Conservation (phyloP, 257 asterid genomes). For the Cinchona pubescens region DNA sequence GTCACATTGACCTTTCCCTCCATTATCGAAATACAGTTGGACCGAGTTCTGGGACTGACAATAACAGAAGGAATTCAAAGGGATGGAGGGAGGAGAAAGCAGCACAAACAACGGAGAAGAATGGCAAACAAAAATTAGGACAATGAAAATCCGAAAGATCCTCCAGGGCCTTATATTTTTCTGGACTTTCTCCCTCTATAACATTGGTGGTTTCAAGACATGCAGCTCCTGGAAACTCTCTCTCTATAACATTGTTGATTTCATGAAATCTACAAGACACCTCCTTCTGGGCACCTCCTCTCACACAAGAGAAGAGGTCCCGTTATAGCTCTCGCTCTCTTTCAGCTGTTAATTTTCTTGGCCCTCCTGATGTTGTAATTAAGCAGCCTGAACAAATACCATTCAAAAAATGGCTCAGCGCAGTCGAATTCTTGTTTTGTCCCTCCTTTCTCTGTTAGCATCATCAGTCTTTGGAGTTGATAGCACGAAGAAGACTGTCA, state of each 20-base stretch:
- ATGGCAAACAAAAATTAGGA: background rate
- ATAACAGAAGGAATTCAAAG: background rate
- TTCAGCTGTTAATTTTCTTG: background rate
- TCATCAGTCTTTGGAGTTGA: background rate
- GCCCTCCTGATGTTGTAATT: too few species aligned
- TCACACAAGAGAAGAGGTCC: conserved; percentile 23
- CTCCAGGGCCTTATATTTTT: conserved; percentile 27
- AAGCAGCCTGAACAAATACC: background rate
- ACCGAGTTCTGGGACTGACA: background rate
- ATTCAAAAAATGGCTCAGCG: conserved; percentile 11
- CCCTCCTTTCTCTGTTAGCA: conserved; percentile 3
- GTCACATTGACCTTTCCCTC: background rate
- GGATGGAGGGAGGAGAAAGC: background rate
- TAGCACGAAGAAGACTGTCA: conserved; percentile 26
- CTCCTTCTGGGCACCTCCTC: conserved; percentile 26
- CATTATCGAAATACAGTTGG: conserved; percentile 3
- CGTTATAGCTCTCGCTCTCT: background rate
- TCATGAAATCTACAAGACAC: conserved; percentile 32
- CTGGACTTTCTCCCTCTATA: conserved; percentile 19
- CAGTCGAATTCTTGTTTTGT: background rate
- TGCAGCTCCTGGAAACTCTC: too few species aligned
- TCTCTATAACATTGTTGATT: conserved; percentile 22
- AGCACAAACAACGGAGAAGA: conserved; percentile 10
- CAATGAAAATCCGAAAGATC: conserved; percentile 22
- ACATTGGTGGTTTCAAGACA: conserved; percentile 22